phyloP scores from a whole-genome alignment of 768 basidiomycete genomes.

The Collybiopsis confluens region DNA sequence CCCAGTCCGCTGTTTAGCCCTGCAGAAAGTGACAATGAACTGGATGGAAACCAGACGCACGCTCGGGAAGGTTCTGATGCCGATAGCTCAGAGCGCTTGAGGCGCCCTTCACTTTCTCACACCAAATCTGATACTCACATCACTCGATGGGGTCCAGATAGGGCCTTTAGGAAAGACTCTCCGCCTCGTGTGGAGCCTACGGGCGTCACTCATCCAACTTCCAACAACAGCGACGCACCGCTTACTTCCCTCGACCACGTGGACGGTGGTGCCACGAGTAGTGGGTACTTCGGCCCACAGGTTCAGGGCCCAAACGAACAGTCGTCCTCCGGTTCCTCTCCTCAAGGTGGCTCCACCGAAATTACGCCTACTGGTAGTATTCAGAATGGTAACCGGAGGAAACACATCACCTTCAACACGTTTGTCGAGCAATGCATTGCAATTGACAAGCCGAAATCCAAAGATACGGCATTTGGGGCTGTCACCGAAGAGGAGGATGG shows the following conservation, averaged over 20 bases:
- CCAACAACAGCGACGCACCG: background rate
- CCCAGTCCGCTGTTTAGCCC: constrained; percentile 51
- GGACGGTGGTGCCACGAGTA: constrained; percentile 5
- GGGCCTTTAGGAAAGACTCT: constrained; percentile 48
- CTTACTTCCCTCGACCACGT: constrained; percentile 2
- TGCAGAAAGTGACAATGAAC: constrained; percentile 50
- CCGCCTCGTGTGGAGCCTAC: constrained; percentile 61
- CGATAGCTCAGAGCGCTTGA: constrained; percentile 9
- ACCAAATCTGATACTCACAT: constrained; percentile 91
- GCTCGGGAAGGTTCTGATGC: constrained; percentile 2
- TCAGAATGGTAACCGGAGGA: constrained; percentile 36
- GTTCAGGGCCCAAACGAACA: constrained; percentile 1
- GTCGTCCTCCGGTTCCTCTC: constrained; percentile 10
- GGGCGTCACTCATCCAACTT: constrained; percentile 16
- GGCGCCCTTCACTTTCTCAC: constrained; percentile 64
- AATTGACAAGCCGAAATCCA: constrained; percentile 65
- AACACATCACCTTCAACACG: constrained; percentile 96
- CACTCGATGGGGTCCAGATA: constrained; percentile 44
- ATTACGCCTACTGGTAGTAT: constrained; percentile 20
- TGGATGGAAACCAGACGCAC: constrained; percentile 23
- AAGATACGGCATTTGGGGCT: background rate
- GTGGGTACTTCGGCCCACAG: constrained; percentile 2
- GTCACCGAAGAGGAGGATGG: constrained; percentile 13
- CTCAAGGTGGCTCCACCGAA: constrained; percentile 4
- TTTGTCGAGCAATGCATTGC: constrained; percentile 96